Evolutionary conservation across 805 yeast species (phyloP).

Genomic region (Saturnispora hagleri): DNA sequence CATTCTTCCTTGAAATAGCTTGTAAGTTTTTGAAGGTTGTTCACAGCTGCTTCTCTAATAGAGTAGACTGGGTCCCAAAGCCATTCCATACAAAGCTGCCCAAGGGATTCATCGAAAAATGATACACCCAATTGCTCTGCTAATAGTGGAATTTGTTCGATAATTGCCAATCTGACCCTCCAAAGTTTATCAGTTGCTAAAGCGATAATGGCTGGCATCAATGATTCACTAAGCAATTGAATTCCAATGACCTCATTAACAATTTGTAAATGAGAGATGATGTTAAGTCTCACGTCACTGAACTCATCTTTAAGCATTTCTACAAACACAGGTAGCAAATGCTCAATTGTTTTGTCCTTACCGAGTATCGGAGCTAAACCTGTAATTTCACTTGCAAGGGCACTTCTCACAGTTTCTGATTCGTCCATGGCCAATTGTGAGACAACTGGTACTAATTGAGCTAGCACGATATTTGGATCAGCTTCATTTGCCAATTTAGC

Average conservation of each 20-base stretch:
- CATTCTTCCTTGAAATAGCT: constrained; percentile 86
- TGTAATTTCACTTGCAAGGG: constrained; percentile 82
- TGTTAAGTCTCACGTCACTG: constrained; percentile 92
- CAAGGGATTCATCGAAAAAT: constrained; percentile 86
- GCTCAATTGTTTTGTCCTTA: constrained; percentile 73
- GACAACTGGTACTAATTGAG: constrained; percentile 73
- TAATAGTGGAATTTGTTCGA: constrained; percentile 88
- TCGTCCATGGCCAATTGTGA: constrained; percentile 81
- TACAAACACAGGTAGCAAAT: constrained; percentile 77
- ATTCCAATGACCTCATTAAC: constrained; percentile 95
- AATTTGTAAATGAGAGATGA: constrained; percentile 81
- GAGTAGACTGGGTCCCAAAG: constrained; percentile 96
- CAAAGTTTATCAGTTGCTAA: constrained; percentile 94
- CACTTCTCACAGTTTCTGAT: constrained; percentile 87
- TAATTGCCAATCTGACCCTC: constrained; percentile 95
- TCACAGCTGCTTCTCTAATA: constrained; percentile 92
- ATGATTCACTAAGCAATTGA: constrained; percentile 71
- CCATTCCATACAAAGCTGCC: constrained; percentile 93
- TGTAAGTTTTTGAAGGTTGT: constrained; percentile 69
- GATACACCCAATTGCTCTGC: constrained; percentile 92
- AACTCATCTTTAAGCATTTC: constrained; percentile 94
- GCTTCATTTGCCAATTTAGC: constrained; percentile 38
- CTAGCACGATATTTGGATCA: constrained; percentile 43
- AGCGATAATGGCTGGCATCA: constrained; percentile 92
- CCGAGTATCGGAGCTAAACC: constrained; percentile 80